These are phyloP conservation scores for Eimeria mitis DNA, from an alignment of 169 alveolate species.

Conservation along the genomic window DNA sequence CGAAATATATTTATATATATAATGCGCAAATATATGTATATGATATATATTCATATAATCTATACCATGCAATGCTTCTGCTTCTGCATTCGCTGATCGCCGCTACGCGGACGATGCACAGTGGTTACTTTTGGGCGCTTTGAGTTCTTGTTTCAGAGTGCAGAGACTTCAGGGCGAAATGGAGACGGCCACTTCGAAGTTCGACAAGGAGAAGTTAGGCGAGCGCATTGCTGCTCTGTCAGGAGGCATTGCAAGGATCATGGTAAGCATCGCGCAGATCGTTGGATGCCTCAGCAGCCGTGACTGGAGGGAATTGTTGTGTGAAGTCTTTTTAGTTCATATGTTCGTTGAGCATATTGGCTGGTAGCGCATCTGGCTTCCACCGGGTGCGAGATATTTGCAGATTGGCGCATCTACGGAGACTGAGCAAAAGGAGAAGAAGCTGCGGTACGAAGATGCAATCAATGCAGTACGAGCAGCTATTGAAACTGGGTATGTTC, in stretches of 20 bases:
- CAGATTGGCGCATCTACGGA: constrained; percentile 93
- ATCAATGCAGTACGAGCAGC: constrained; percentile 94
- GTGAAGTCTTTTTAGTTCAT: neutral
- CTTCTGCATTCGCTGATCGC: neutral
- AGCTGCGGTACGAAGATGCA: constrained; percentile 92
- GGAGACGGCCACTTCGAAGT: constrained; percentile 89
- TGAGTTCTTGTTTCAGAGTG: constrained; percentile 78
- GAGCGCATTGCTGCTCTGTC: constrained; percentile 94
- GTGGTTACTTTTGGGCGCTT: neutral
- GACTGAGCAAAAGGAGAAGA: constrained; percentile 93
- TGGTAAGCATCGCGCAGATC: constrained; percentile 78
- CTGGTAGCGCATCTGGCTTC: neutral
- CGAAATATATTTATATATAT: no score
- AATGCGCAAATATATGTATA: neutral
- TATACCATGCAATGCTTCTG: neutral
- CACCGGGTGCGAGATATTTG: neutral
- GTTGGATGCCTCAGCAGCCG: neutral
- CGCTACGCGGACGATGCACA: neutral
- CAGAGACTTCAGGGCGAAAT: constrained; percentile 86
- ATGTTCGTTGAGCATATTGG: neutral
- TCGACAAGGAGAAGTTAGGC: constrained; percentile 91
- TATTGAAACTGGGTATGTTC: constrained; percentile 93
- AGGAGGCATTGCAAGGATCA: constrained; percentile 94
- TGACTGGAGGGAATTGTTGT: neutral
- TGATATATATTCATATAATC: no score